These are phyloP conservation scores for Neostapfia colusana DNA, from an alignment of 176 grass and related monocot species.

Conservation along the genomic window DNA sequence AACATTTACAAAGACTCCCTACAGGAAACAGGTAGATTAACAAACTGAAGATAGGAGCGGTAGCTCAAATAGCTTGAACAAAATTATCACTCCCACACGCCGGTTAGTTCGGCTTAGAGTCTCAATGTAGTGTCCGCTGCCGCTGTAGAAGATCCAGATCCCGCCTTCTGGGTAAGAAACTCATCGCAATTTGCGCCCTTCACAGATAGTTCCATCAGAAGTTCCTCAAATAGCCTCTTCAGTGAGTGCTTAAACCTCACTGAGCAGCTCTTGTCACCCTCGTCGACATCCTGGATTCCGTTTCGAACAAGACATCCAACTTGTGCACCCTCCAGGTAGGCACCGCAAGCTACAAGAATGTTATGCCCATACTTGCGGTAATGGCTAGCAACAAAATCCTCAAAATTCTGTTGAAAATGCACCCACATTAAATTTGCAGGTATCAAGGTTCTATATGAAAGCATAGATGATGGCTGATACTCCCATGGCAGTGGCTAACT, in stretches of 20 bases:
- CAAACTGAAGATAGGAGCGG: background rate
- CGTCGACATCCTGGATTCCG: conserved; percentile 76
- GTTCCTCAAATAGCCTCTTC: conserved; percentile 59
- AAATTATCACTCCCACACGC: conserved; percentile 21
- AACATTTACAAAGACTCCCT: conserved; percentile 48
- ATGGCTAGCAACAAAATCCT: conserved; percentile 70
- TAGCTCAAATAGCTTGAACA: conserved; percentile 20
- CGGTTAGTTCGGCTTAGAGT: conserved; percentile 24
- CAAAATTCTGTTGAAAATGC: conserved; percentile 62
- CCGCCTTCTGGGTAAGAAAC: conserved; percentile 42
- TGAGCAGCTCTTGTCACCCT: conserved; percentile 77
- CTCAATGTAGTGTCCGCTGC: conserved; percentile 46
- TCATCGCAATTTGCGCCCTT: conserved; percentile 64
- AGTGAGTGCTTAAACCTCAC: conserved; percentile 58
- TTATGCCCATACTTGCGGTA: conserved; percentile 56
- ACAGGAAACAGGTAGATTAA: conserved; percentile 36
- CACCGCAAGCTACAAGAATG: conserved; percentile 73
- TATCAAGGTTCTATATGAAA: background rate
- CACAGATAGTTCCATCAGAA: conserved; percentile 57
- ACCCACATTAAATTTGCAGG: conserved; percentile 1
- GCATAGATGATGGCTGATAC: background rate
- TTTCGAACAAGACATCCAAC: conserved; percentile 69
- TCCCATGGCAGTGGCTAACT: background rate
- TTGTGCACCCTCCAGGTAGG: conserved; percentile 81
- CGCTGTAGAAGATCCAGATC: conserved; percentile 7